Base-by-base conservation (phyloP, 2,329 filamentous ascomycete species). In the Elsinoe ampelina region DNA sequence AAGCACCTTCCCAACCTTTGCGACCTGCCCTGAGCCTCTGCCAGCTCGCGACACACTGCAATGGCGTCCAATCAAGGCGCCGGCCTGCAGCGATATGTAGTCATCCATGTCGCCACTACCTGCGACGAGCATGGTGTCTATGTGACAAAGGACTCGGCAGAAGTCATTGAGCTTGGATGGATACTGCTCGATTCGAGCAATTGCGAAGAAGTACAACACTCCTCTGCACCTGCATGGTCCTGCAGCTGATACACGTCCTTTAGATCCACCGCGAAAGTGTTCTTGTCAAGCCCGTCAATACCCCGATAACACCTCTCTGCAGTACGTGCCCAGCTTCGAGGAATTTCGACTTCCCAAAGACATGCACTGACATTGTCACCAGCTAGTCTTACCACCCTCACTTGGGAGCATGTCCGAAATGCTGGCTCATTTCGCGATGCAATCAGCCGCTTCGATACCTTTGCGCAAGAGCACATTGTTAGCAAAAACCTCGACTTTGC, bases 41-140 rank as follows among this genome's bases (percentile, higher is more conserved):
- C 54, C 30, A 56, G 54, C 54, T 56, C 54, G 54, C 54, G 10
- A 17, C 36, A 12, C 20, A 36, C 52, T 43, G 35, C 52, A 45
- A 56, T 56, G 54, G 34, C 54, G 12, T 56, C 54, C 15, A 56
- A 56, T 35, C 59, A 59, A 42, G 56, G 59, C 55, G 59, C 58
- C 48, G 55, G 47, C 45, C 58, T 95, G 74, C 93, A 98, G 77
- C 88, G 92, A 72, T 98, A 95, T 75, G 87, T 96, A 63, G 89
- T 98, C 68, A 95, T 97, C 72, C 93, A 98, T 74, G 92, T 97
- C 69, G 93, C 93, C 62, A 98, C 93, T 35, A 98, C 93, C 65
- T 98, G 93, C 75, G 93, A 98, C 73, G 93, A 98, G 73, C 93
- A 98, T 75, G 93, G 93, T 61, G 93, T 98, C 63, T 98, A 98